These are phyloP conservation scores for Beauveria medogensis DNA, from an alignment of 2,329 filamentous ascomycete genomes.

Conservation along the genomic window DNA sequence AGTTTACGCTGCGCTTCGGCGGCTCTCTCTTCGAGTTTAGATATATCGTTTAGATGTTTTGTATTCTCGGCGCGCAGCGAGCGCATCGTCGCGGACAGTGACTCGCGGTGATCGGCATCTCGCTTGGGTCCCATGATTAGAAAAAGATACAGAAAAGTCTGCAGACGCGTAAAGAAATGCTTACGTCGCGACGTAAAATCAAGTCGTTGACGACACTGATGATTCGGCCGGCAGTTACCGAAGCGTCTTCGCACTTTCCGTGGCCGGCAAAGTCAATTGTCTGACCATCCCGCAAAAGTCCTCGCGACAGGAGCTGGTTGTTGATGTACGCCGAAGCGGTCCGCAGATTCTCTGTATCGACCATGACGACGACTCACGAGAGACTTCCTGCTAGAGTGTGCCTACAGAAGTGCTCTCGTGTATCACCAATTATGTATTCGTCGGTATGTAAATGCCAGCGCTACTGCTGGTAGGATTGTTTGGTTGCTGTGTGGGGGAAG, in stretches of 20 bases:
- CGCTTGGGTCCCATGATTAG: slow-evolving; percentile 43
- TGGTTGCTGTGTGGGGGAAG: slow-evolving; percentile 31
- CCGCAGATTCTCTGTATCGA: slow-evolving; percentile 53
- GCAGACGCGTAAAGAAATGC: slow-evolving; percentile 21
- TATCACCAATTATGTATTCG: not conserved
- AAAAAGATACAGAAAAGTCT: not conserved
- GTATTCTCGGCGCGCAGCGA: slow-evolving; percentile 66
- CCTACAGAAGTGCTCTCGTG: not conserved
- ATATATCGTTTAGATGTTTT: slow-evolving; percentile 62
- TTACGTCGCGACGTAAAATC: slow-evolving; percentile 79
- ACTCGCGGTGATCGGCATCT: slow-evolving; percentile 83
- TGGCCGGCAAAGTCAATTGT: slow-evolving; percentile 76
- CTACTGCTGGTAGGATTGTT: slow-evolving; percentile 12
- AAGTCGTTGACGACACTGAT: slow-evolving; percentile 93
- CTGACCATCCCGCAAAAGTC: slow-evolving; percentile 59
- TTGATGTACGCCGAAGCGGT: slow-evolving; percentile 66
- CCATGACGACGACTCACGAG: slow-evolving; percentile 30
- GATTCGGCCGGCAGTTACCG: slow-evolving; percentile 69
- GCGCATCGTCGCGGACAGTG: slow-evolving; percentile 69
- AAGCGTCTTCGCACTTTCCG: slow-evolving; percentile 45
- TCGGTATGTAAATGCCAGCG: not conserved
- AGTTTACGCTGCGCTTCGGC: slow-evolving; percentile 47
- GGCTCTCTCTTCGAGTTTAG: slow-evolving; percentile 46
- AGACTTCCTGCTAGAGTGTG: not conserved
- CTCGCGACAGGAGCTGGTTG: slow-evolving; percentile 60